These are phyloP conservation scores for Aspergillus sp. DNA, from an alignment of 2,329 filamentous ascomycete species.

Conservation along the genomic window DNA sequence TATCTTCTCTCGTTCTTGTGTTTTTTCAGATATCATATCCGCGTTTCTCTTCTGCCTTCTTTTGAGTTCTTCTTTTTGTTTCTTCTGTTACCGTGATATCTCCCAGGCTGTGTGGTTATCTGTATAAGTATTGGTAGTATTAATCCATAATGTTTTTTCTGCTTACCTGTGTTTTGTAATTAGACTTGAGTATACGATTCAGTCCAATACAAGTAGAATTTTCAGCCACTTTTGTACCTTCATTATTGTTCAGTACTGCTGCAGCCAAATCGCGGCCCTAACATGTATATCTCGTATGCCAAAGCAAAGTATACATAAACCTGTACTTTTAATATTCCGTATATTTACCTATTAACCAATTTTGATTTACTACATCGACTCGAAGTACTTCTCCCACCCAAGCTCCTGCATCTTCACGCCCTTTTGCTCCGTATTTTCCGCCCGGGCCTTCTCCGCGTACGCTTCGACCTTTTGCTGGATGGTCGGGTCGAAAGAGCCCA, in stretches of 20 bases:
- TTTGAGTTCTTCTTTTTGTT: constrained; percentile 1
- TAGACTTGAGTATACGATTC: not conserved
- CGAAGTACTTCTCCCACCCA: constrained; percentile 39
- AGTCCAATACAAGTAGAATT: too few species aligned
- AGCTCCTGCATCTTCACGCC: constrained; percentile 36
- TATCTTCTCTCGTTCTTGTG: not conserved
- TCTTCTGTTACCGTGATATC: not conserved
- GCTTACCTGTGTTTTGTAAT: too few species aligned
- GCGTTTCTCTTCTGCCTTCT: constrained; percentile 3
- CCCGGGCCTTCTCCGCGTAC: constrained; percentile 35
- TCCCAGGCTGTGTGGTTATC: not conserved
- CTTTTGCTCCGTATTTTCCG: constrained; percentile 37
- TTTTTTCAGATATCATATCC: constrained; percentile 4
- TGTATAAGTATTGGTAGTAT: constrained; percentile 1
- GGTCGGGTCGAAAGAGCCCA: constrained; percentile 45
- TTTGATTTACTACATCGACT: constrained; percentile 29
- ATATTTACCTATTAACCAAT: not conserved
- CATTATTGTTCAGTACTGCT: too few species aligned
- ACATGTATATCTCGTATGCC: too few species aligned
- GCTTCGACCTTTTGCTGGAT: constrained; percentile 36
- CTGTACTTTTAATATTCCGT: not conserved
- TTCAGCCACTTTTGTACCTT: not conserved
- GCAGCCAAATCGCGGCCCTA: too few species aligned
- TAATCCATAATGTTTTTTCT: not conserved
- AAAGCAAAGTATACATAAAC: not conserved